Base-by-base conservation (phyloP, 208 protist genomes). In the Angomonas desouzai region DNA sequence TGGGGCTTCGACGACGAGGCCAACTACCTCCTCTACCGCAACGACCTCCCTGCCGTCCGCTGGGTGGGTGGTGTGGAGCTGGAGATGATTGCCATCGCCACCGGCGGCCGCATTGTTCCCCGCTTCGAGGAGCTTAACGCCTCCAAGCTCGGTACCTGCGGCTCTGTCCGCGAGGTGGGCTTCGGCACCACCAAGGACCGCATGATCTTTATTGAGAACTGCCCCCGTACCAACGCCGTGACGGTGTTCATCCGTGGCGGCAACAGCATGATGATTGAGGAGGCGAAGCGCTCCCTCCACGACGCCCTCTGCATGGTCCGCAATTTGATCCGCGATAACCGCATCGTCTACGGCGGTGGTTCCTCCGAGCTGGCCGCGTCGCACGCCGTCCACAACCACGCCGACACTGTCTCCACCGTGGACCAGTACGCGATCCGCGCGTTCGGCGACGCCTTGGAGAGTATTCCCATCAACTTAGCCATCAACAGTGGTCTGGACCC, bases 1-100 rank as follows among this genome's bases (percentile, higher is more conserved):
- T 99, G 99, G 99, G 99, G 99, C 60, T 99, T 99, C 76, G 99
- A 99, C 81, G 99, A 99, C 77, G 99, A 99, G 83, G 99, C 99
- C n/a, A 99, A 99, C 79, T 99, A 99, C 81, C 90, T 99, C n/a
- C 87, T 99, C 3, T 91, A 98, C 64, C 90, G 98, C 70, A 98
- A 98, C 75, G 69, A 98, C n/a, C 92, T 99, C 28, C 98, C 98
- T n/a, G 98, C 99, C 7, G 94, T 99, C 18, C 91, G 99, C 58
- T 99, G 99, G 99, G 98, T 99, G 22, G 98, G 98, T 63, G 99
- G 98, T 66, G 96, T 99, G n/a, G 99, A 99, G 76, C 81, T 99
- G 43, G 99, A 99, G 78, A 94, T 99, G 62, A 95, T 99, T 68
- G 99, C 99, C 48, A 99, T 99, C 73, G 98, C 99, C 18, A 99